Base-by-base conservation (phyloP, 768 basidiomycete species). In the Pisolithus microcarpus region DNA sequence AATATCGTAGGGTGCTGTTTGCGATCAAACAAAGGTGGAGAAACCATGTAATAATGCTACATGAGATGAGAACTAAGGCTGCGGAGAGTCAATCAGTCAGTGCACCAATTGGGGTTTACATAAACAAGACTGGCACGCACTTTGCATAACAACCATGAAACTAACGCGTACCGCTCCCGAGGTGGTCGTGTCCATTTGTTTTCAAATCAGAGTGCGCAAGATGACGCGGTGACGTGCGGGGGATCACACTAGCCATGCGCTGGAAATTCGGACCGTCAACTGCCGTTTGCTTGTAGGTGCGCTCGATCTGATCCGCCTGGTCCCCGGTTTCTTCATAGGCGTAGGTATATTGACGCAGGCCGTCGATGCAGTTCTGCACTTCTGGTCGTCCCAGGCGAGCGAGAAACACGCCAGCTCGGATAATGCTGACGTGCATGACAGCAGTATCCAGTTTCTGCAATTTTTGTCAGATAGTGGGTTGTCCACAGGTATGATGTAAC, bases 251-350 rank as follows among this genome's bases (percentile, higher is more conserved):
- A 24, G 63, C 62, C 75, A 76, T 76, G 51, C 75, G 71, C 40
- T 69, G 60, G 50, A 74, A 66, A 28, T 70, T 63, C 18, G 59
- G 60, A 34, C 74, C 74, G 36, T 71, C 73, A 24, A 53, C 39
- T 43, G 60, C 43, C 6, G 71, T 73, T 73, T 53, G 73, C 52
- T 56, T 75, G 72, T 69, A 80, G 58, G 77, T 59, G 9, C 67
- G 70, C 49, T 70, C 67, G 30, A 94, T 84, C 61, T 85, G 79
- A 36, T 73, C 73, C 3, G 89, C 86, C 59, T 84, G 80, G 26
- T 89, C 87, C 38, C 81, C 86, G 28, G 88, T 84, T 57, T 91
- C 88, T 62, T 91, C 91, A 58, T 91, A 91, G 18, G 89, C 85
- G 59, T 83, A 79, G 60, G 87, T 87, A 63, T 94, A 94, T 67